phyloP scores from a whole-genome alignment of 306 rosid genomes.

The Alnus glutinosa region DNA sequence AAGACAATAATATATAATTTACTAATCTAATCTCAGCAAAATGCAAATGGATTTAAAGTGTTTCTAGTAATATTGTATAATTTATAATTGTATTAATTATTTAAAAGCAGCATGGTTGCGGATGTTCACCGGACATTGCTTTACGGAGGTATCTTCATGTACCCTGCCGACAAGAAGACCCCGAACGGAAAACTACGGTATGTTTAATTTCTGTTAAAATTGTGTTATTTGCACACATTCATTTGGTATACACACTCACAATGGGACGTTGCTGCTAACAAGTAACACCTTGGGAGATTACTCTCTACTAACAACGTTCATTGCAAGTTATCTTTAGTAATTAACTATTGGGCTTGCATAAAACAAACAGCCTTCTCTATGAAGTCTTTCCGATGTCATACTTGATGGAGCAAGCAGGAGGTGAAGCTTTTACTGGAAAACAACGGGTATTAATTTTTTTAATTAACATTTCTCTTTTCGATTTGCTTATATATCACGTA shows the following conservation, averaged over 20 bases:
- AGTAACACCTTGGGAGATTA: not conserved
- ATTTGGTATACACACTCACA: no score
- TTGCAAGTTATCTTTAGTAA: not conserved
- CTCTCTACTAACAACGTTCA: not conserved
- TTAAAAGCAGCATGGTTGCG: constrained; percentile 92
- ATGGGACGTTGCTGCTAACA: not conserved
- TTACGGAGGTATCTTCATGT: constrained; percentile 91
- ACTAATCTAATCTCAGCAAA: no score
- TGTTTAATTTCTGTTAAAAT: constrained; percentile 7
- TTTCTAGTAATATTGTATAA: not conserved
- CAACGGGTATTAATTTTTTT: constrained; percentile 45
- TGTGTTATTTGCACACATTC: no score
- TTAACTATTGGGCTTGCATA: not conserved
- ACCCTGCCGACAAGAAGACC: constrained; percentile 95
- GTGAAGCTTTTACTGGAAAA: constrained; percentile 89
- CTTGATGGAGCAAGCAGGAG: constrained; percentile 96
- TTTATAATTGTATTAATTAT: not conserved
- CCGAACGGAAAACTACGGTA: constrained; percentile 96
- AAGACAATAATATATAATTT: no score
- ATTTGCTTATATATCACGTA: not conserved
- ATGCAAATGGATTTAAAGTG: no score
- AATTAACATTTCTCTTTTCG: no score
- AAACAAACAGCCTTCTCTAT: constrained; percentile 65
- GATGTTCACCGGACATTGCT: constrained; percentile 99
- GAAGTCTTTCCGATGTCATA: constrained; percentile 99